Conservation (phyloP, 495 filamentous ascomycete genomes). For the Talaromyces nanjingensis region DNA sequence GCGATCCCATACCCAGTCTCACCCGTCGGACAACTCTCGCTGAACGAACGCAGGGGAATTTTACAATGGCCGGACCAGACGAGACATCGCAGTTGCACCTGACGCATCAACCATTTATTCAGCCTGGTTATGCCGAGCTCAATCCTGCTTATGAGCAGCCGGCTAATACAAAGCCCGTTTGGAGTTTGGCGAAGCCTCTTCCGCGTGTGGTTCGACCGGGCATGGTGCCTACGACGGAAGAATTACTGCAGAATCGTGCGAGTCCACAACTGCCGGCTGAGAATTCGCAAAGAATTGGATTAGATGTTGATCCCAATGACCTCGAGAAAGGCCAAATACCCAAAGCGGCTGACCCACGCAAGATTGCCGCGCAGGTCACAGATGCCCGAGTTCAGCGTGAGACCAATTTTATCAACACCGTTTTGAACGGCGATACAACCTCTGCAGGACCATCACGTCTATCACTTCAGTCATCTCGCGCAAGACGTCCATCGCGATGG, state of each 20-base stretch:
- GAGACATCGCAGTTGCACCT: conserved; percentile 27
- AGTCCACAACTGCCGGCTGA: conserved; percentile 26
- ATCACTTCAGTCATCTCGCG: conserved; percentile 24
- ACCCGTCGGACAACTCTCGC: conserved; percentile 24
- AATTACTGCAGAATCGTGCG: conserved; percentile 22
- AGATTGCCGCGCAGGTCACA: conserved; percentile 36
- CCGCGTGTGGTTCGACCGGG: conserved; percentile 40
- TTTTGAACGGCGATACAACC: conserved; percentile 22
- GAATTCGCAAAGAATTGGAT: conserved; percentile 28
- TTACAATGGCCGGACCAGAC: conserved; percentile 31
- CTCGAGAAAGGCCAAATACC: conserved; percentile 29
- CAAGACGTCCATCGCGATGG: conserved; percentile 19
- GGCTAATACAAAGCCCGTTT: conserved; percentile 37
- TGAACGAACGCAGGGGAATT: conserved; percentile 26
- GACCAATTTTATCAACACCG: conserved; percentile 31
- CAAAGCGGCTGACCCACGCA: conserved; percentile 25
- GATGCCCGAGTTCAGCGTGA: conserved; percentile 37
- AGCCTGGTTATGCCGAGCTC: conserved; percentile 35
- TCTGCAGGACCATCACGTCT: conserved; percentile 17
- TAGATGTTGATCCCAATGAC: conserved; percentile 34
- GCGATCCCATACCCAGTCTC: conserved; percentile 18
- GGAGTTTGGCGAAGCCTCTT: conserved; percentile 41
- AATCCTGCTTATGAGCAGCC: conserved; percentile 41
- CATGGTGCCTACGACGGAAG: conserved; percentile 36
- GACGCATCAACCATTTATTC: conserved; percentile 35